Base-by-base conservation (phyloP, 2,329 filamentous ascomycete species). In the Aspergillus terreus region DNA sequence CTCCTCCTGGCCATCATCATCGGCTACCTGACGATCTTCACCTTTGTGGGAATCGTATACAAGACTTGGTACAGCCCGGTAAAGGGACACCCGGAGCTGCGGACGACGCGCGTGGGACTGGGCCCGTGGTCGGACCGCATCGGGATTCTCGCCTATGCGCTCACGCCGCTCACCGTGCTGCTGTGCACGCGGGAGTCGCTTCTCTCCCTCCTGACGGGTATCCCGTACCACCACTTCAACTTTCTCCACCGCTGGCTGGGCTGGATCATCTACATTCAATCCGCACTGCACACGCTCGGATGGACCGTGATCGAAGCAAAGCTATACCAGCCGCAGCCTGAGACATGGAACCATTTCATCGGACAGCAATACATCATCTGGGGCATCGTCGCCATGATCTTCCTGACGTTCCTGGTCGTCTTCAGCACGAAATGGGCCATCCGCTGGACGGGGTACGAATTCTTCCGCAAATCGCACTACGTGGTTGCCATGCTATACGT, bases 241-340 rank as follows among this genome's bases (percentile, higher is more conserved):
- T 91, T 91, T 63, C 72, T 91, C 17, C 87, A 90, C 66, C 83
- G 86, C 30, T 91, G 87, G 87, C 73, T 85, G 0, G 87, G 88
- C 6, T 86, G 86, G 55, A 77, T 91, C 61, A 89, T 92, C 56
- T 81, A 88, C 49, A 65, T 82, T 0, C 87, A 91, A 64, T 80
- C 82, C 2, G 70, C 77, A 9, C 68, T 91, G 1, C 88, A 92
- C 65, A 90, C 87, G 1, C 78, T 91, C 23, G 80, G 77, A 49
- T 91, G 87, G 87, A 82, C 78, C 23, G 64, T 91, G 41, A 73
- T 90, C 42, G 84, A 90, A 68, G 76, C 77, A 1, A 72, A 73
- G 21, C 73, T 90, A 0, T 91, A 91, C 65, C 81, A 88, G 59
- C 87, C 87, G 0, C 87, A 91, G 63, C 88, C 88, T 0, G 68